These are phyloP conservation scores for Moricandia moricandioides DNA, from an alignment of 345 rosid species.

Conservation along the genomic window DNA sequence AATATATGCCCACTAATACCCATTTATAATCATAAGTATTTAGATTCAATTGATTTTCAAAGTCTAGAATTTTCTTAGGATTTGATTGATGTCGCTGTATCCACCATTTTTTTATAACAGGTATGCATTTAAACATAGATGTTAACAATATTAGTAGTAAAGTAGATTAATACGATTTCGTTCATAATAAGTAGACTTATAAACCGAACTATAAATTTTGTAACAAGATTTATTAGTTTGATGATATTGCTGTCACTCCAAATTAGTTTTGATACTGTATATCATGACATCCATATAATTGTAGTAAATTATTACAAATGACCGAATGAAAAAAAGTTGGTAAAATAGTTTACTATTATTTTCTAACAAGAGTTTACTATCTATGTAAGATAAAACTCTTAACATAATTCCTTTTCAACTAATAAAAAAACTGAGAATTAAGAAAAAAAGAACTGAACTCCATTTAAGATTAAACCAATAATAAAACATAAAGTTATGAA, in stretches of 20 bases:
- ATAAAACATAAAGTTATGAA: neutral
- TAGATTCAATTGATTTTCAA: constrained; percentile 1
- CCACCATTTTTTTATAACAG: neutral
- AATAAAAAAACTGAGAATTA: neutral
- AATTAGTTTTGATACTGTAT: neutral
- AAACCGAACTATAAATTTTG: neutral
- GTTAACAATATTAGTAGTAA: neutral
- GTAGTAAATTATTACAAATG: neutral
- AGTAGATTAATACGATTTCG: neutral
- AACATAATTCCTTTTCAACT: neutral
- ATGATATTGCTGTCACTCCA: neutral
- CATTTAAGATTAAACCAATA: neutral
- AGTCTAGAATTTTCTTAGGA: neutral
- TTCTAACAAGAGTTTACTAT: too few species aligned
- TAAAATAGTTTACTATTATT: neutral
- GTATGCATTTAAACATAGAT: neutral
- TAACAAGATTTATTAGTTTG: neutral
- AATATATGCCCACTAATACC: neutral
- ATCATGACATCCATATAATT: neutral
- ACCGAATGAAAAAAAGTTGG: neutral
- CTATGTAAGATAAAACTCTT: neutral
- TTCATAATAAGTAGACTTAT: neutral
- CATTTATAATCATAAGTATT: neutral
- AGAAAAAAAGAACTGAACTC: neutral
- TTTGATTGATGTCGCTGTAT: constrained; percentile 4